These are phyloP conservation scores for Diplodia scrobiculata DNA, from an alignment of 2,329 filamentous ascomycete genomes.

Conservation along the genomic window DNA sequence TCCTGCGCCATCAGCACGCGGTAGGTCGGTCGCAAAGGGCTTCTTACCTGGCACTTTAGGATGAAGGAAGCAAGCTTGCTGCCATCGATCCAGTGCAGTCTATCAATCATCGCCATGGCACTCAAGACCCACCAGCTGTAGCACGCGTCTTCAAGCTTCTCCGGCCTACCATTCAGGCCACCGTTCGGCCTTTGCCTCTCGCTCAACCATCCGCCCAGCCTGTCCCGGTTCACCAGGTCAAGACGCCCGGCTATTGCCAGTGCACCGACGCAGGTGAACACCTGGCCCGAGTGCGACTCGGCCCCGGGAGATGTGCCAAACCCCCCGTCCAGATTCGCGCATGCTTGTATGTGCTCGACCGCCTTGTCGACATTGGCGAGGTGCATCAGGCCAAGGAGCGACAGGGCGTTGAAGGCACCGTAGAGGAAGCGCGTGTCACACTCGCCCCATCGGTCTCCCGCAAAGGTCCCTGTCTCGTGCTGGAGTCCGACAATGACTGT, in stretches of 20 bases:
- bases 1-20: constrained; percentile 55
- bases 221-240: constrained; percentile 79
- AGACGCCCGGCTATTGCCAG: constrained; percentile 79
- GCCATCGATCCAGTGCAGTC: constrained; percentile 90
- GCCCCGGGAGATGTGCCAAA: constrained; percentile 88
- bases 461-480: constrained; percentile 78
- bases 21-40: constrained; percentile 43
- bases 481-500: constrained; percentile 79
- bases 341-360: constrained; percentile 75
- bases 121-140: constrained; percentile 99
- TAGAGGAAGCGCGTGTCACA: constrained; percentile 94
- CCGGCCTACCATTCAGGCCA: constrained; percentile 88
- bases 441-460: constrained; percentile 95
- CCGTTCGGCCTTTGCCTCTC: constrained; percentile 86
- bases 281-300: constrained; percentile 92
- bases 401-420: constrained; percentile 84
- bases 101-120: constrained; percentile 84
- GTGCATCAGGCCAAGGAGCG: constrained; percentile 72
- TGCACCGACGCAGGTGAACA: constrained; percentile 90
- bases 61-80: constrained; percentile 80
- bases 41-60: constrained; percentile 68
- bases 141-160: constrained; percentile 95
- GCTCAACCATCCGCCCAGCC: constrained; percentile 84
- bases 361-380: constrained; percentile 79
- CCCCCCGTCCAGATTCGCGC: constrained; percentile 91